Conservation (phyloP, 768 basidiomycete species). For the Leccinum subtestaceum region DNA sequence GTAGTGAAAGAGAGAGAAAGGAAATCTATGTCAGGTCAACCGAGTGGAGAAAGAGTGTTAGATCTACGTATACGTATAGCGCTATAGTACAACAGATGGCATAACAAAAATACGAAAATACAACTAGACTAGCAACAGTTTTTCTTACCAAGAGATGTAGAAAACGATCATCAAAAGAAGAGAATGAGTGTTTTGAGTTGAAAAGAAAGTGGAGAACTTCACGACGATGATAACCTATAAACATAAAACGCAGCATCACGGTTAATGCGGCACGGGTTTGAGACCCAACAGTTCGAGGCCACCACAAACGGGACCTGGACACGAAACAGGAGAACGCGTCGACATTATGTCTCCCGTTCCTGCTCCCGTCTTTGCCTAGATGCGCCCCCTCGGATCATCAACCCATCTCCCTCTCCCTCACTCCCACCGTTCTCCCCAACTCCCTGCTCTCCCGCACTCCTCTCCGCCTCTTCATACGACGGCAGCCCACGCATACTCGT, state of each 20-base stretch:
- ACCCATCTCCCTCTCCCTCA: conserved; percentile 1
- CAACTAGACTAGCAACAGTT: neutral
- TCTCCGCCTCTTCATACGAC: conserved; percentile 74
- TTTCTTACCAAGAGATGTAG: too few relatives aligned
- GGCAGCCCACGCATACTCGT: conserved; percentile 75
- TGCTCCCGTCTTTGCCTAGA: neutral
- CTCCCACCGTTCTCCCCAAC: too few relatives aligned
- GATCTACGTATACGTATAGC: neutral
- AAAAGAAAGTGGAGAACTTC: neutral
- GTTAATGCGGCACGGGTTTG: neutral
- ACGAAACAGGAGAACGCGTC: neutral
- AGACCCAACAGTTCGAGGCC: neutral
- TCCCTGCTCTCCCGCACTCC: neutral
- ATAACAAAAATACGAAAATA: neutral
- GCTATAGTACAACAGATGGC: neutral
- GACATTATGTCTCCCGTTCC: neutral
- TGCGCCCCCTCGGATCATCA: conserved; percentile 10
- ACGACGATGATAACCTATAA: neutral
- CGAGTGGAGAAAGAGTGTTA: neutral
- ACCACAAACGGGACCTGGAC: neutral
- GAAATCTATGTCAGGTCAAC: neutral
- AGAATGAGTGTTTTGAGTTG: neutral
- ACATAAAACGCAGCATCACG: neutral
- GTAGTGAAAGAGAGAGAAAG: neutral
- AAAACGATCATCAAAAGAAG: neutral